Conservation (phyloP, 331 rosid species). For the Quercus lobata region DNA sequence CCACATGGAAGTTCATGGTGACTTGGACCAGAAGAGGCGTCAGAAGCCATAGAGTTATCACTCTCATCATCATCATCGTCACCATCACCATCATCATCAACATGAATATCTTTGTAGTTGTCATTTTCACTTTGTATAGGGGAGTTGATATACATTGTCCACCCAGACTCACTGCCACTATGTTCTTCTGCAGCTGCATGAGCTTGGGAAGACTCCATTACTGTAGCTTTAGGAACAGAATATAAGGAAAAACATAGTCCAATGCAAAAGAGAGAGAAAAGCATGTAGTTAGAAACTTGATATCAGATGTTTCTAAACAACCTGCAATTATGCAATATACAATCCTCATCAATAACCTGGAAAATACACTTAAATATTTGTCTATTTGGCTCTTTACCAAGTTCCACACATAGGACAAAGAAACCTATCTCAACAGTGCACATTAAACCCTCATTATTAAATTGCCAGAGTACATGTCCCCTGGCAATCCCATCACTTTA, state of each 20-base stretch:
- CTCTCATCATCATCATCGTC: conserved; percentile 32
- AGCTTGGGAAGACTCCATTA: conserved; percentile 52
- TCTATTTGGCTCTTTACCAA: conserved; percentile 16
- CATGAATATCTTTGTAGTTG: conserved; percentile 7
- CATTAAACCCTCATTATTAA: conserved; percentile 50
- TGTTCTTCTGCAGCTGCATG: conserved; percentile 31
- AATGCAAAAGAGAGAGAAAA: background rate
- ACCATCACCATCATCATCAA: background rate
- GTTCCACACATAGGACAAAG: conserved; percentile 33
- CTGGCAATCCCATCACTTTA: conserved; percentile 51
- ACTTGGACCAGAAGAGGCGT: conserved; percentile 76
- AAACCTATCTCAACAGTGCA: conserved; percentile 43
- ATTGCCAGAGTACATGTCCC: conserved; percentile 33
- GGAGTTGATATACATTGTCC: conserved; percentile 74
- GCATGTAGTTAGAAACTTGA: conserved; percentile 15
- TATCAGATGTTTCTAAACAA: background rate
- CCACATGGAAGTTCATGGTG: conserved; percentile 21
- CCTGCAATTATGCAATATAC: background rate
- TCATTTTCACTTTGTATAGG: conserved; percentile 10
- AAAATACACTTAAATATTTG: conserved; percentile 9
- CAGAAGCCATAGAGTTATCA: conserved; percentile 78
- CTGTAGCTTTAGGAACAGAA: background rate
- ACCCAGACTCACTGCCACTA: conserved; percentile 57
- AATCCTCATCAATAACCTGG: conserved; percentile 3
- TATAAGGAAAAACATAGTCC: background rate